Percentiles rank a stretch among this genome's conserved stretches.
phyloP scores from a whole-genome alignment of 2,329 filamentous ascomycete species.

The Clonostachys chloroleuca region DNA sequence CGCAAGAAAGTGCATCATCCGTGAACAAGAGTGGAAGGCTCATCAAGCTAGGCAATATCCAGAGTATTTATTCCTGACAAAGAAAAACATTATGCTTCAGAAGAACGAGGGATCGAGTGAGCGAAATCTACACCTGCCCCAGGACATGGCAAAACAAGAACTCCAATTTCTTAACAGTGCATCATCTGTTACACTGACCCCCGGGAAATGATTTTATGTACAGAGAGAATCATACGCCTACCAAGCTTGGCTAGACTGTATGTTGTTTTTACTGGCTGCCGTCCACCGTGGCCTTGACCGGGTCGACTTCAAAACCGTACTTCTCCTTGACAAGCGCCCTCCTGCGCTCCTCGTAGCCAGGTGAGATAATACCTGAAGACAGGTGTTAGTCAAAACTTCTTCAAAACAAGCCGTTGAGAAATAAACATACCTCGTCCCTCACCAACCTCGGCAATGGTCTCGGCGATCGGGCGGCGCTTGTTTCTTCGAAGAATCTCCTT shows the following conservation, averaged over 20 bases:
- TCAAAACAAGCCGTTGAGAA: not conserved
- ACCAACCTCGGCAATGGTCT: constrained; percentile 77
- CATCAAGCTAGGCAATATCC: too few relatives aligned
- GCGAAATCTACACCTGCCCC: too few relatives aligned
- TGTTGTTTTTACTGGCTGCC: constrained; percentile 28
- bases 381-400: not conserved
- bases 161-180: constrained; percentile 32
- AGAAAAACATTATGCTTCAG: too few relatives aligned
- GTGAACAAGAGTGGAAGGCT: too few relatives aligned
- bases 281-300: constrained; percentile 49
- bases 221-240: not conserved
- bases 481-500: constrained; percentile 72
- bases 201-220: constrained; percentile 1
- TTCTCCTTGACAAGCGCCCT: constrained; percentile 77
- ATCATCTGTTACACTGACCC: constrained; percentile 16
- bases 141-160: constrained; percentile 14
- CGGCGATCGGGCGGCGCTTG: constrained; percentile 68
- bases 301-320: constrained; percentile 81
- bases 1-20: too few relatives aligned
- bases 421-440: constrained; percentile 73
- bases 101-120: too few relatives aligned
- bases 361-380: constrained; percentile 66
- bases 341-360: constrained; percentile 82
- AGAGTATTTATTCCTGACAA: too few relatives aligned
- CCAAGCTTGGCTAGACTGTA: too few relatives aligned